phyloP scores from a whole-genome alignment of 768 basidiomycete genomes.

The Trametes cubensis region DNA sequence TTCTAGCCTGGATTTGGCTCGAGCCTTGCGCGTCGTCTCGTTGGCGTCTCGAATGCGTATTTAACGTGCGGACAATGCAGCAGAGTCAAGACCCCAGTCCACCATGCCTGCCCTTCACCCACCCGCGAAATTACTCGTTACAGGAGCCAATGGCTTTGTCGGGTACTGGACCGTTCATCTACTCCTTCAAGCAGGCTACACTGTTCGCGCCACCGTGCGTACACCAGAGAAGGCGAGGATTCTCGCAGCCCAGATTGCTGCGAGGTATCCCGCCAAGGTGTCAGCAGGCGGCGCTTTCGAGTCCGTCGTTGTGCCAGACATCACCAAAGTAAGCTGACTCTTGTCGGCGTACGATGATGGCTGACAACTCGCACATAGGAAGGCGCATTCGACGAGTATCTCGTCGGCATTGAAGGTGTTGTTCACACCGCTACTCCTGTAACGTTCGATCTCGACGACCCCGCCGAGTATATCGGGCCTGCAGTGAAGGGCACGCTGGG shows the following conservation, averaged over 20 bases:
- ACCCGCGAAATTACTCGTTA: slow-evolving; percentile 46
- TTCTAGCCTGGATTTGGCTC: no score
- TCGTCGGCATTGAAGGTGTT: slow-evolving; percentile 54
- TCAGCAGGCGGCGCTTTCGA: not conserved
- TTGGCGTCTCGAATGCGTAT: no score
- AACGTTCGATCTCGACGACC: slow-evolving; percentile 45
- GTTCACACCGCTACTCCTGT: slow-evolving; percentile 70
- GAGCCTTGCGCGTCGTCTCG: no score
- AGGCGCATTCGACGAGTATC: no score
- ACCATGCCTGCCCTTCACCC: slow-evolving; percentile 38
- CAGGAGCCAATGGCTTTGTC: slow-evolving; percentile 60
- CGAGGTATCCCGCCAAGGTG: not conserved
- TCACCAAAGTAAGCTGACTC: not conserved
- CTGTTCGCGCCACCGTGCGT: slow-evolving; percentile 65
- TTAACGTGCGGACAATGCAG: no score
- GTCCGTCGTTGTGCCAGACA: slow-evolving; percentile 4
- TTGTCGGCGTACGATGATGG: no score
- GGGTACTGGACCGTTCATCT: slow-evolving; percentile 55
- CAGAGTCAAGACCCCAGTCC: not conserved
- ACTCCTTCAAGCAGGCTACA: slow-evolving; percentile 62
- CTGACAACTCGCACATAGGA: no score
- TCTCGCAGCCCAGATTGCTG: slow-evolving; percentile 49
- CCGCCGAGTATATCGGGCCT: slow-evolving; percentile 61
- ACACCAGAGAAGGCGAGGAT: slow-evolving; percentile 56
- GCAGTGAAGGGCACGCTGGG: slow-evolving; percentile 72